Conservation (phyloP, 2,329 filamentous ascomycete species). For the Aciculosporium take region DNA sequence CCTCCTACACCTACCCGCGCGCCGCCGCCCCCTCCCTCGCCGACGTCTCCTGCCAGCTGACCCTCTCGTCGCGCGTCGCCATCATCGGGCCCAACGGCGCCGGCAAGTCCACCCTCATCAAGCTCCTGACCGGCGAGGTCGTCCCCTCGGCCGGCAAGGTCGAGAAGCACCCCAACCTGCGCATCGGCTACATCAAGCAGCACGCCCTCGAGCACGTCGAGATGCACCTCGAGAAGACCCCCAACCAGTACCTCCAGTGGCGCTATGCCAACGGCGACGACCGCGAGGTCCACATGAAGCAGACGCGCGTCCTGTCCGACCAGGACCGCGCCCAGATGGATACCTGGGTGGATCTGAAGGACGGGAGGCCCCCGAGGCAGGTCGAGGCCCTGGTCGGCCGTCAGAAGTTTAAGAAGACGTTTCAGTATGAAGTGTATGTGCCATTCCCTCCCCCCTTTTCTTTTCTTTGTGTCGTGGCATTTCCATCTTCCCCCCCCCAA, state of each 20-base stretch:
- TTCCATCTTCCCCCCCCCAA: background rate
- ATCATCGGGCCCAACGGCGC: constrained; percentile 97
- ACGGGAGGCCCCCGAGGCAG: constrained; percentile 63
- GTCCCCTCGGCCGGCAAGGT: constrained; percentile 75
- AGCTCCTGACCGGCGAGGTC: constrained; percentile 84
- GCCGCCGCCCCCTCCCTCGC: constrained; percentile 72
- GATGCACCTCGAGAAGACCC: constrained; percentile 98
- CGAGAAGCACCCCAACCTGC: constrained; percentile 95
- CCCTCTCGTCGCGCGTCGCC: constrained; percentile 80
- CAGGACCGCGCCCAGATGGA: constrained; percentile 86
- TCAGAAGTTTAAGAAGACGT: constrained; percentile 98
- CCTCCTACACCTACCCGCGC: constrained; percentile 86
- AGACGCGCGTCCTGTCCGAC: constrained; percentile 77
- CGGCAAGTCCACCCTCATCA: constrained; percentile 96
- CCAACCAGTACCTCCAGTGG: constrained; percentile 98
- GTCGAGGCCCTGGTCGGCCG: constrained; percentile 86
- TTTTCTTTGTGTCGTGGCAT: too few species aligned
- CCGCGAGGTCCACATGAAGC: constrained; percentile 93
- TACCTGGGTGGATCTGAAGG: constrained; percentile 69
- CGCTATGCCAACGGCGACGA: constrained; percentile 95
- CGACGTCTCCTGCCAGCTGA: constrained; percentile 78
- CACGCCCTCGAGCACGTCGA: constrained; percentile 98
- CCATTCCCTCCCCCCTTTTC: background rate
- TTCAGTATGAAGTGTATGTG: constrained; percentile 86
- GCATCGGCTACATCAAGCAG: constrained; percentile 99